These are phyloP conservation scores for Pisolithus tinctorius DNA, from an alignment of 768 basidiomycete genomes.

Conservation along the genomic window DNA sequence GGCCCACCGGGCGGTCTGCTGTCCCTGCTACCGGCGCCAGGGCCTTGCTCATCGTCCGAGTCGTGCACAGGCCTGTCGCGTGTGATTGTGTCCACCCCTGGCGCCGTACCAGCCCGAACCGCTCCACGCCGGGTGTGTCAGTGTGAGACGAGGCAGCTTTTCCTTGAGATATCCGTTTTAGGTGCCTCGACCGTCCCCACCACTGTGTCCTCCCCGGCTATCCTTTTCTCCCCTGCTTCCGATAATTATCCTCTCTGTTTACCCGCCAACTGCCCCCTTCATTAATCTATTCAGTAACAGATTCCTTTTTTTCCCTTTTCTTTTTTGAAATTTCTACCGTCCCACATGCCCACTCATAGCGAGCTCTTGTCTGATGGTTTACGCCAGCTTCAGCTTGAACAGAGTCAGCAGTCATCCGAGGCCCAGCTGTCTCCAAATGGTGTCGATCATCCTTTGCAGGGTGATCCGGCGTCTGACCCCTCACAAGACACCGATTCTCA, in stretches of 20 bases:
- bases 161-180: constrained; percentile 21
- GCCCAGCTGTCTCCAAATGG: not conserved
- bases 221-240: not conserved
- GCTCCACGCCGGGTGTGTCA: too few species aligned
- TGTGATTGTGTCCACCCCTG: not conserved
- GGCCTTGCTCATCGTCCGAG: constrained; percentile 1
- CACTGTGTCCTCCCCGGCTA: not conserved
- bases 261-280: not conserved
- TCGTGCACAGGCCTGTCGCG: constrained; percentile 10
- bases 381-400: constrained; percentile 38
- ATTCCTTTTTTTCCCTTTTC: constrained; percentile 6
- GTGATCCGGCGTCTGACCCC: constrained; percentile 7
- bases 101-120: too few species aligned
- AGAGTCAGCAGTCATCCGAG: constrained; percentile 5
- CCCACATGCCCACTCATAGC: constrained; percentile 27
- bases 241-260: not conserved
- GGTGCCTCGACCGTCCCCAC: not conserved
- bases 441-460: constrained; percentile 1
- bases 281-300: not conserved
- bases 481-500: not conserved
- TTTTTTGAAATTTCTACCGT: not conserved
- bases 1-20: not conserved
- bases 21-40: not conserved
- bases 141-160: not conserved
- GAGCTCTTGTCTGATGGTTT: constrained; percentile 41